Evolutionary conservation across 805 yeast species (phyloP).

Genomic region (Saturnispora mendoncae): DNA sequence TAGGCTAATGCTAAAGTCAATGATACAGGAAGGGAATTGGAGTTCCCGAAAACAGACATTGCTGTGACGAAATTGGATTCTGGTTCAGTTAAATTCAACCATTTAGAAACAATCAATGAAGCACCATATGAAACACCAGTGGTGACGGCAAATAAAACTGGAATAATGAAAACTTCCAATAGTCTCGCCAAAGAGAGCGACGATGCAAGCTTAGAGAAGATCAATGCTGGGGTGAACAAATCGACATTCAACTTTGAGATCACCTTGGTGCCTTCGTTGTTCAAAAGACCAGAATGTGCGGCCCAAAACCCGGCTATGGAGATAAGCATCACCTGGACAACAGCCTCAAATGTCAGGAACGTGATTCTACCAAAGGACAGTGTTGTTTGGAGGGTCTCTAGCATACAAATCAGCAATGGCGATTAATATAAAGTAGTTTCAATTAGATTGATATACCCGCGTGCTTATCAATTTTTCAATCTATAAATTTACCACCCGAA

Average conservation of each 20-base stretch:
- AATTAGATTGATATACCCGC: too few species aligned
- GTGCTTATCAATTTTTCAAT: neutral
- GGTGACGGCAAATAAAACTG: constrained; percentile 73
- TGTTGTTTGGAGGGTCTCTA: neutral
- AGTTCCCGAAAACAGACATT: constrained; percentile 94
- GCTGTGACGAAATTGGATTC: constrained; percentile 91
- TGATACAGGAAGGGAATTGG: constrained; percentile 90
- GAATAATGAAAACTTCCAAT: constrained; percentile 74
- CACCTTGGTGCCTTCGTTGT: constrained; percentile 64
- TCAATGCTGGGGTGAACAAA: constrained; percentile 90
- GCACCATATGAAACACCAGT: constrained; percentile 65
- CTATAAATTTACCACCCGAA: constrained; percentile 4
- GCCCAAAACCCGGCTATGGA: constrained; percentile 83
- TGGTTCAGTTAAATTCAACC: constrained; percentile 53
- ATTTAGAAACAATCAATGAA: constrained; percentile 45
- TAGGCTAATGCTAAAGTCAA: constrained; percentile 71
- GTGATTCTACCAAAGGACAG: constrained; percentile 32
- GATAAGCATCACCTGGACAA: constrained; percentile 78
- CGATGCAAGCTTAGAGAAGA: constrained; percentile 69
- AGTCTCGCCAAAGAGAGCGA: constrained; percentile 67
- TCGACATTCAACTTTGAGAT: constrained; percentile 78
- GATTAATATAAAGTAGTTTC: too few species aligned
- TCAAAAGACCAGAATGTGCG: constrained; percentile 63
- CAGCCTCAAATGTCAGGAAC: constrained; percentile 82
- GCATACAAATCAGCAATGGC: neutral